phyloP scores from a whole-genome alignment of 2,329 filamentous ascomycete species.

The Dothiorella sarmentorum region DNA sequence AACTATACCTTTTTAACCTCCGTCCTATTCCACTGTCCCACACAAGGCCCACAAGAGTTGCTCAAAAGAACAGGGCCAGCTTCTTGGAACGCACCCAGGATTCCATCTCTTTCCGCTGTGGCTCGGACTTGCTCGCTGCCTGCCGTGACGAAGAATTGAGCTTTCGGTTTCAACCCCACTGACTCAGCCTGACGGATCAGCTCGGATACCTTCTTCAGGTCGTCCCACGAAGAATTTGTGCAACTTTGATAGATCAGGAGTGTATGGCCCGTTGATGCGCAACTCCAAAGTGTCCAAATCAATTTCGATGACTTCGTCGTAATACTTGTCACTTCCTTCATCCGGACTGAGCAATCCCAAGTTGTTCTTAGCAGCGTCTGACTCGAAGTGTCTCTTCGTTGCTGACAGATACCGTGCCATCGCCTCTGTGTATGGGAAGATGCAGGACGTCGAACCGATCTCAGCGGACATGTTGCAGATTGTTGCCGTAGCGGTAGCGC shows the following conservation, averaged over 20 bases:
- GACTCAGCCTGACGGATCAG: constrained; percentile 31
- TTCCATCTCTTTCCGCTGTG: constrained; percentile 31
- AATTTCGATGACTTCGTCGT: constrained; percentile 37
- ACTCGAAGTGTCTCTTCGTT: constrained; percentile 29
- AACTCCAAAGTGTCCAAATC: constrained; percentile 34
- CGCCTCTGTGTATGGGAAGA: constrained; percentile 36
- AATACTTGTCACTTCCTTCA: constrained; percentile 30
- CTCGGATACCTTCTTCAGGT: constrained; percentile 31
- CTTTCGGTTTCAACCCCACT: constrained; percentile 32
- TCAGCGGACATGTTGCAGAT: constrained; percentile 41
- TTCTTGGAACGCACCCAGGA: constrained; percentile 28
- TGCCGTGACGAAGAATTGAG: constrained; percentile 31
- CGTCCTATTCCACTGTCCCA: constrained; percentile 36
- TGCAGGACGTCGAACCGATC: constrained; percentile 37
- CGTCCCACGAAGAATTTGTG: constrained; percentile 39
- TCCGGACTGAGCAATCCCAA: constrained; percentile 27
- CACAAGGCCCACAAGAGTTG: constrained; percentile 36
- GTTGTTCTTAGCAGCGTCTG: constrained; percentile 24
- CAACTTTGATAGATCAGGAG: constrained; percentile 36
- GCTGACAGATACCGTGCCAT: constrained; percentile 34
- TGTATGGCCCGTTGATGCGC: constrained; percentile 37
- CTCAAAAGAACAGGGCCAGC: constrained; percentile 33
- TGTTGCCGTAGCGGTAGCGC: constrained; percentile 39
- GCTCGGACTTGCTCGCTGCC: constrained; percentile 36
- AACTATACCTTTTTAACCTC: constrained; percentile 26